Evolutionary conservation across 345 rosid species (phyloP).

Genomic region (Citropsis articulata): DNA sequence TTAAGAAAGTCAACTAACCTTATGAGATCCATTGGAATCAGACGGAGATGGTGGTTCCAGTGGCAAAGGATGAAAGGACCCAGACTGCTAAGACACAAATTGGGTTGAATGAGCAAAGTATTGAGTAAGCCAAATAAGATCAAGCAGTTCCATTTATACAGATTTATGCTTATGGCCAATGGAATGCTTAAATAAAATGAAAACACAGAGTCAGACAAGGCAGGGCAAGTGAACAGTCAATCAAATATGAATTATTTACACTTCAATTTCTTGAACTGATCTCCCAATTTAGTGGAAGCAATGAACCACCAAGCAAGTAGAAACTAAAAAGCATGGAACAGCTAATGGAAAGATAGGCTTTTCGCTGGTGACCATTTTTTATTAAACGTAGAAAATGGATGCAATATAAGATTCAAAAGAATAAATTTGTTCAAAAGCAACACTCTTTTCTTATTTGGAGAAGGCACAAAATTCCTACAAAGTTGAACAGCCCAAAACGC

Average conservation of each 20-base stretch:
- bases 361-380: background rate
- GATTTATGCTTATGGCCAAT: background rate
- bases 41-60: slow-evolving; percentile 34
- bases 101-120: slow-evolving; percentile 12
- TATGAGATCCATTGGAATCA: slow-evolving; percentile 38
- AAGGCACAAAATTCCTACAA: background rate
- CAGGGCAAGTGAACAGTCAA: background rate
- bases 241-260: background rate
- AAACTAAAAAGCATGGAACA: background rate
- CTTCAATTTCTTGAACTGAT: background rate
- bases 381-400: background rate
- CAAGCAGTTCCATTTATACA: background rate
- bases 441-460: background rate
- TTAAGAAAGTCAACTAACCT: slow-evolving; percentile 39
- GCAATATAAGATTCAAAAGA: background rate
- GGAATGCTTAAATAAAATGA: background rate
- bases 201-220: background rate
- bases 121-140: slow-evolving; percentile 6
- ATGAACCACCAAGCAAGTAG: background rate
- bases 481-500: background rate
- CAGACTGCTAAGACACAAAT: slow-evolving; percentile 35
- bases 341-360: background rate
- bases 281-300: background rate
- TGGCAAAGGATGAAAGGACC: slow-evolving; percentile 49
- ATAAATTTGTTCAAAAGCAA: background rate